Base-by-base conservation (phyloP, 192 early-diverging fungal genomes). In the Umbelopsis sp. region DNA sequence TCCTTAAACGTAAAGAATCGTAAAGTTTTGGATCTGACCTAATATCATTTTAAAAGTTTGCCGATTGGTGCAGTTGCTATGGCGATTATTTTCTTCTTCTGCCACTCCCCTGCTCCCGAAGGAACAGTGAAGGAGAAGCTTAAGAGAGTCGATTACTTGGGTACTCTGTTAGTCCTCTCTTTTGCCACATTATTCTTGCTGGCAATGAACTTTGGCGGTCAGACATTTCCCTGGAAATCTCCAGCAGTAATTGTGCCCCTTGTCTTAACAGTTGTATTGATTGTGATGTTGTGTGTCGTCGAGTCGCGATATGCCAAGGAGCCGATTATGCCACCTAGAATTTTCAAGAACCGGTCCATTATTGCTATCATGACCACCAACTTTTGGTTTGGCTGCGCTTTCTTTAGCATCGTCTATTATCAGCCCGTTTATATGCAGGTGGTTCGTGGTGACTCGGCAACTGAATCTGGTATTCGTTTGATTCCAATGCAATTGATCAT, bases 181-280 rank as follows among this genome's bases (percentile, higher is more conserved):
- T 70, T 87, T 46, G 75, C 84, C 6, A 75, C 81, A 33, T 71
- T 94, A 27, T 81, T 88, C 15, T 74, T 91, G 37, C 83, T 93
- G 0, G 74, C 93, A 23, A 81, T 91, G 55, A 84, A 89, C 35
- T 91, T 86, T 81, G 89, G 89, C 47, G 89, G 89, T 13, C 75
- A 80, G 4, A 82, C 76, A 35, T 84, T 84, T 68, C 74, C 76
- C 6, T 91, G 89, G 89, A 67, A 78, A 25, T 86, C 84, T 13
- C 76, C 80, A 8, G 81, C 68, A 21, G 86, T 89, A n/a, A 71
- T 89, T 16, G 80, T 77, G 13, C 74, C 78, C 13, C 71, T 91
- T 51, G 81, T 81, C 9, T 67, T 81, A 4, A 78, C 84, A 27
- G 10, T 78, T 13, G 49, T 77, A 1, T 37, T 89, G 30, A 67